A percentile compares a stretch with the other conserved stretches of the same genome.
These are phyloP conservation scores for Tylopilus cervinicoccineus DNA, from an alignment of 768 basidiomycete genomes.

Conservation along the genomic window DNA sequence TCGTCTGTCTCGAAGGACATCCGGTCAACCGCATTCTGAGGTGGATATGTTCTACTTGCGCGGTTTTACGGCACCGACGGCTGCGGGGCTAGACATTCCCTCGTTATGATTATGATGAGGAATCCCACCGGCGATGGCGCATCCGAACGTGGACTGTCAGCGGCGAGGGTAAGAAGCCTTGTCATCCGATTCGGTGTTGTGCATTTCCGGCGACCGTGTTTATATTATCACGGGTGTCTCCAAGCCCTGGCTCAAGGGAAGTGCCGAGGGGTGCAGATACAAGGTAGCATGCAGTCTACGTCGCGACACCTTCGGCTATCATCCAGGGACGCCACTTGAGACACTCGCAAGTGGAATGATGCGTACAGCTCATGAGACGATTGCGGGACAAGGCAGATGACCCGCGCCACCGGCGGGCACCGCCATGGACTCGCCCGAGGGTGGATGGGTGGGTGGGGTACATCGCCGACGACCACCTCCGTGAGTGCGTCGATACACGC, in stretches of 20 bases:
- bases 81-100: too few relatives aligned
- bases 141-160: slow-evolving; percentile 6
- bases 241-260: not conserved
- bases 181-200: slow-evolving; percentile 2
- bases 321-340: not conserved
- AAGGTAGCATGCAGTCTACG: not conserved
- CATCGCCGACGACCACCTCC: too few relatives aligned
- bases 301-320: not conserved
- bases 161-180: slow-evolving; percentile 3
- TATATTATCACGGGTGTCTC: not conserved
- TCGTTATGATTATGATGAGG: too few relatives aligned
- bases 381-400: not conserved
- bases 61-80: too few relatives aligned
- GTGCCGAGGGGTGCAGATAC: not conserved
- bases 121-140: slow-evolving; percentile 6
- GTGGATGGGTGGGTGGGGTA: too few relatives aligned
- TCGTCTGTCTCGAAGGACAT: too few relatives aligned
- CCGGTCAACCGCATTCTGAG: too few relatives aligned
- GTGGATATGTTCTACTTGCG: too few relatives aligned
- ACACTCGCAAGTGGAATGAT: not conserved
- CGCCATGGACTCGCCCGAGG: not conserved
- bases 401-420: not conserved
- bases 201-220: slow-evolving; percentile 6
- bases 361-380: not conserved
- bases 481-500: too few relatives aligned